Conservation (phyloP, 768 basidiomycete species). For the Bullera alba region DNA sequence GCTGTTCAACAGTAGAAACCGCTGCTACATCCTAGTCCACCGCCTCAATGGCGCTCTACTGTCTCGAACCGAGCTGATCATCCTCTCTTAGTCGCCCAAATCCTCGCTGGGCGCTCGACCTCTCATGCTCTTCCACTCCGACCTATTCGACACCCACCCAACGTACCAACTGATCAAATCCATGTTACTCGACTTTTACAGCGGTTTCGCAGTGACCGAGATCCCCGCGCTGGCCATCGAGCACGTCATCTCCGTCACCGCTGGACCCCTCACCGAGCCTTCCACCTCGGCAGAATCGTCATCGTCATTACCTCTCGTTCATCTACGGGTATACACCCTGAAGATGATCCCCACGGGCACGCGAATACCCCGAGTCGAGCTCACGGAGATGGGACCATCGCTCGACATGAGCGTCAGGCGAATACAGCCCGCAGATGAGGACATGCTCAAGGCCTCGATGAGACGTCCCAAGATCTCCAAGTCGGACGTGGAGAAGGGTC, state of each 20-base stretch:
- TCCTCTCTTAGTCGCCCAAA: conserved; percentile 64
- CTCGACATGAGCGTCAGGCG: conserved; percentile 76
- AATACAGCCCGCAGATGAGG: conserved; percentile 65
- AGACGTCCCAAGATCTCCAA: conserved; percentile 82
- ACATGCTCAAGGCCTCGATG: conserved; percentile 72
- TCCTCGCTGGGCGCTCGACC: conserved; percentile 83
- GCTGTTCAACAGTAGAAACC: too few relatives aligned
- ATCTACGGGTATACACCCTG: conserved; percentile 79
- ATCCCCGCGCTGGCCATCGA: conserved; percentile 55
- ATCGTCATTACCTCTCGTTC: conserved; percentile 63
- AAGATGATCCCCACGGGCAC: conserved; percentile 66
- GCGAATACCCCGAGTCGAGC: conserved; percentile 70
- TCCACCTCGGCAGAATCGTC: conserved; percentile 28
- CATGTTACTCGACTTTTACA: conserved; percentile 82
- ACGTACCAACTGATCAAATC: conserved; percentile 88
- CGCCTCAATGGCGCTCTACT: too few relatives aligned
- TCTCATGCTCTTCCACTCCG: conserved; percentile 89
- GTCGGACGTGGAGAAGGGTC: conserved; percentile 71
- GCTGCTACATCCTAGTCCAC: too few relatives aligned
- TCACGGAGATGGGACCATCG: conserved; percentile 83
- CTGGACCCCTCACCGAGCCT: conserved; percentile 44
- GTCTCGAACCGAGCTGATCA: too few relatives aligned
- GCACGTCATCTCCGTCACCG: conserved; percentile 44
- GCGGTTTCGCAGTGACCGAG: conserved; percentile 68
- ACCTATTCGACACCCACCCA: conserved; percentile 89